Conservation (phyloP, 345 rosid genomes). For the Lepidium aucheri region DNA sequence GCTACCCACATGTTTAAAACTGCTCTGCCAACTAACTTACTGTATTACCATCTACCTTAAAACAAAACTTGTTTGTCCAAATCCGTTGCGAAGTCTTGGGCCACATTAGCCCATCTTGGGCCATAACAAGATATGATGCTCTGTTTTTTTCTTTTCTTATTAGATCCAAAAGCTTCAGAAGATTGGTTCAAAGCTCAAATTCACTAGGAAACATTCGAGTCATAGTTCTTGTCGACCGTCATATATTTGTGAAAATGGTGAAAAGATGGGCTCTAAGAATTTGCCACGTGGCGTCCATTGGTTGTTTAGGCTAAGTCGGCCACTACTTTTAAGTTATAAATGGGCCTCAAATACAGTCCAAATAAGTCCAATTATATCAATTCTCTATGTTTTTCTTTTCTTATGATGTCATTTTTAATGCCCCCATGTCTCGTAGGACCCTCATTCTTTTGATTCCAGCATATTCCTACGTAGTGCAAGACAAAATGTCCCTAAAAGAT, state of each 20-base stretch:
- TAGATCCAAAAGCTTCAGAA: too few relatives aligned
- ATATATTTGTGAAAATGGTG: not conserved
- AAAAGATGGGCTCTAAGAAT: not conserved
- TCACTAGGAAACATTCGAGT: not conserved
- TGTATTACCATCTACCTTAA: too few relatives aligned
- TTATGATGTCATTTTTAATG: slow-evolving; percentile 3
- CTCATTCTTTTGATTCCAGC: slow-evolving; percentile 14
- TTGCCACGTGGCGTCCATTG: not conserved
- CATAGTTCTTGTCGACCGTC: not conserved
- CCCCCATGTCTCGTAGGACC: slow-evolving; percentile 13
- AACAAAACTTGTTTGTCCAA: too few relatives aligned
- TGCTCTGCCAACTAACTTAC: too few relatives aligned
- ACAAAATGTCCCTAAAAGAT: too few relatives aligned
- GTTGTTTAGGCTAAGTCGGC: slow-evolving; percentile 8
- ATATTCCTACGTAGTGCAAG: not conserved
- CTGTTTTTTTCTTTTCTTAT: too few relatives aligned
- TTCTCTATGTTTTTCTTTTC: not conserved
- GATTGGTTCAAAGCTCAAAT: too few relatives aligned
- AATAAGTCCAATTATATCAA: not conserved
- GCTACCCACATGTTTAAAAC: too few relatives aligned
- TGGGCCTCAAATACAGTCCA: not conserved
- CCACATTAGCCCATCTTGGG: too few relatives aligned
- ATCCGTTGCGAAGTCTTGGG: too few relatives aligned
- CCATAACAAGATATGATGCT: too few relatives aligned
- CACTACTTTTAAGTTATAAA: not conserved